Percentiles rank a stretch among this genome's conserved stretches.
These are phyloP conservation scores for Diutina ranongensis DNA, from an alignment of 1,139 yeast species.

Conservation along the genomic window DNA sequence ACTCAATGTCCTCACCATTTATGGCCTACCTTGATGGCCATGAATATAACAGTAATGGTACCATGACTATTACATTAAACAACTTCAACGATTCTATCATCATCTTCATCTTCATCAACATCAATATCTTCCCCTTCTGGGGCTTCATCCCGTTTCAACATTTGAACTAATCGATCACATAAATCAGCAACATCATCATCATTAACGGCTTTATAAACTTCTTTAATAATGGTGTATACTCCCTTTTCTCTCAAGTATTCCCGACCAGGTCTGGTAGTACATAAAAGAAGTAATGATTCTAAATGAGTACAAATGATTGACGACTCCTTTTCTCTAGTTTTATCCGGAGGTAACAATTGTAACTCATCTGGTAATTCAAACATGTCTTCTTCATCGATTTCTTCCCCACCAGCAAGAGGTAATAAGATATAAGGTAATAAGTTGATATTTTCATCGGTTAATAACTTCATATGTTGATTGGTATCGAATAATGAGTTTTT, in stretches of 20 bases:
- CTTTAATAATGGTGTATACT: constrained; percentile 77
- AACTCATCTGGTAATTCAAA: constrained; percentile 83
- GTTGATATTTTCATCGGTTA: constrained; percentile 55
- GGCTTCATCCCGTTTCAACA: constrained; percentile 87
- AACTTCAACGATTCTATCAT: constrained; percentile 42
- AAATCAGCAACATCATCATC: constrained; percentile 58
- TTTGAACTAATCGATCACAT: constrained; percentile 68
- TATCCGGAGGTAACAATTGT: constrained; percentile 68
- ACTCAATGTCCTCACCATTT: no score
- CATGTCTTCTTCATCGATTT: constrained; percentile 73
- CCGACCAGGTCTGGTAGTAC: constrained; percentile 64
- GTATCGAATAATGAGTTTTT: constrained; percentile 83
- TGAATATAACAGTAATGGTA: neutral
- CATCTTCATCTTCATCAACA: constrained; percentile 20
- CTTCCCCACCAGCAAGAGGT: constrained; percentile 79
- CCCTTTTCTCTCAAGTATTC: constrained; percentile 66
- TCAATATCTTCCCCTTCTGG: constrained; percentile 18
- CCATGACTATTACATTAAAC: no score
- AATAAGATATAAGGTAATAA: constrained; percentile 69
- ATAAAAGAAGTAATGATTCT: constrained; percentile 65
- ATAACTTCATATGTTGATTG: constrained; percentile 47
- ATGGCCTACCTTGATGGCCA: no score
- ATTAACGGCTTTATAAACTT: constrained; percentile 57
- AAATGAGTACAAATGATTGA: constrained; percentile 60
- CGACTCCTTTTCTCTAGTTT: constrained; percentile 59